Evolutionary conservation across 2,329 filamentous ascomycete species (phyloP), one percentile per base, ranked within the genome.

Genomic region (Arthrobotrys iridis): DNA sequence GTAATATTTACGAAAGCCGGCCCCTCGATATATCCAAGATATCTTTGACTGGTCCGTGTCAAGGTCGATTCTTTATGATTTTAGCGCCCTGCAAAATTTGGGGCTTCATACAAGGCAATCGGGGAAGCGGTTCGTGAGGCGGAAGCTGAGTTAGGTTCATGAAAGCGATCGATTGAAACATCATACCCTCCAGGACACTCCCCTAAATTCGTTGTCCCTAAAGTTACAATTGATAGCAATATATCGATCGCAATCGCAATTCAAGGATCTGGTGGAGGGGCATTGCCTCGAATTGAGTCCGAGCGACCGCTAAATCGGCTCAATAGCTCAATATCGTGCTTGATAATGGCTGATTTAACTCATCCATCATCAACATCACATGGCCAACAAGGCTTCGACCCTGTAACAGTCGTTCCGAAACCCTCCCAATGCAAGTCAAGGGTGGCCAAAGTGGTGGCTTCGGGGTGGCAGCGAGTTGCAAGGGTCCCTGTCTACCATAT

Each of bases 261-360:
- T 22, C 46, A 52, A 33, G 22, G 11, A 33, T 52, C 8, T 2
- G n/a, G 8, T n/a, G n/a, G 13, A 26, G 18, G 11, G 20, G 43
- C 50, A 28, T n/a, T 18, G 15, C n/a, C 50, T 55, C 37, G 10
- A 37, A 55, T 24, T 22, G 50, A 8, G 63, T 48, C 63, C 50
- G 50, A 67, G 63, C 63, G 24, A 67, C 63, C 18, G 26, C 50
- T 48, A 67, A 58, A 43, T 67, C 30, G 50, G 48, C 62, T 66
- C 62, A 66, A 57, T 66, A 35, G 33, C 46, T 45, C 22, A 20
- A 35, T 26, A 10, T 24, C 50, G 37, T 55, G 50, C 8, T 55
- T 55, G 50, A 37, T 55, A 55, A 55, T 55, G 43, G 28, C 45
- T 64, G 59, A 62, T 48, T n/a, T n/a, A n/a, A n/a, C n/a, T 18